These are phyloP conservation scores for Fraxinus albicans DNA, from an alignment of 305 asterid genomes.

Conservation along the genomic window DNA sequence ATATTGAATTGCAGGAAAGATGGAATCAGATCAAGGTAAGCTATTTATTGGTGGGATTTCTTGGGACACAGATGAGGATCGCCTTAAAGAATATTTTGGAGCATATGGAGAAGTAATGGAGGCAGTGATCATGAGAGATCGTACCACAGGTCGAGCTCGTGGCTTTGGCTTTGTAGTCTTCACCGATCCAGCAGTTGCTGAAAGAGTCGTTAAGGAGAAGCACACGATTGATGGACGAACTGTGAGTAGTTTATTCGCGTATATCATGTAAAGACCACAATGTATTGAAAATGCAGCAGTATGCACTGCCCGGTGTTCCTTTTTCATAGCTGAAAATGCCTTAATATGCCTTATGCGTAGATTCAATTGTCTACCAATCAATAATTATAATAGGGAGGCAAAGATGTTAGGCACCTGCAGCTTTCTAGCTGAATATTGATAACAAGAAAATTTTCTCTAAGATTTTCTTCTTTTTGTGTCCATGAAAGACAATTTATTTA, in stretches of 20 bases:
- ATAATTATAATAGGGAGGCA: not conserved
- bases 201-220: slow-evolving; percentile 46
- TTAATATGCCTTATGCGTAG: not conserved
- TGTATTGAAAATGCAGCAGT: not conserved
- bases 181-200: slow-evolving; percentile 49
- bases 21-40: slow-evolving; percentile 54
- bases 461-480: not conserved
- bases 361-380: not conserved
- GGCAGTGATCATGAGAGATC: slow-evolving; percentile 53
- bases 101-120: slow-evolving; percentile 49
- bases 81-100: slow-evolving; percentile 51
- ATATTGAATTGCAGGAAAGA: slow-evolving; percentile 31
- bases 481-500: not conserved
- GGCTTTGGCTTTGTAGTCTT: slow-evolving; percentile 62
- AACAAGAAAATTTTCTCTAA: not conserved
- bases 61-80: slow-evolving; percentile 53
- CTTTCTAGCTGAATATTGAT: not conserved
- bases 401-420: not conserved
- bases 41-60: slow-evolving; percentile 58
- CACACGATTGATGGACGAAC: slow-evolving; percentile 55
- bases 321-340: not conserved
- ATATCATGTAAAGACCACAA: not conserved
- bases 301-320: not conserved
- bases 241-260: slow-evolving; percentile 31
- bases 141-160: slow-evolving; percentile 48